Base-by-base conservation (phyloP, 2,329 filamentous ascomycete species). In the Hymenoscyphus infarciens region DNA sequence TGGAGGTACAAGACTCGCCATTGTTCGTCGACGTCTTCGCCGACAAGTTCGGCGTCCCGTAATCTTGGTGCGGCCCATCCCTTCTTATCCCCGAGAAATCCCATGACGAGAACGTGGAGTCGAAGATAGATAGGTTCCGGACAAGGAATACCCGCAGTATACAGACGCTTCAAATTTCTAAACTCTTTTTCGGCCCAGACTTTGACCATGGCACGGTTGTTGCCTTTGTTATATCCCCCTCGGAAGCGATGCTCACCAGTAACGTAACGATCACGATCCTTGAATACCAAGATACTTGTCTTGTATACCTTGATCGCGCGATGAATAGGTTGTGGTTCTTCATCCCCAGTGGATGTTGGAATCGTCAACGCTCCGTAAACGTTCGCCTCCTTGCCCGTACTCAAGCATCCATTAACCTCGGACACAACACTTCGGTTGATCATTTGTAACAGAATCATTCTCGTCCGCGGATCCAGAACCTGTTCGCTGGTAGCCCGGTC, bases 151-250 rank as follows among this genome's bases (percentile, higher is more conserved):
- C 90, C 91, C 7, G 93, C 89, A 5, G 86, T 80, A 75, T 96
- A 81, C 66, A 99, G 88, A 61, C 95, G 84, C 69, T 92, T 88
- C 72, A 99, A 77, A 77, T 99, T 99, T 52, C 95, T 86, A 80
- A 96, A 96, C 78, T 99, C 95, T 78, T 99, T 99, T 78, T 99
- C 94, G 0, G 96, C 96, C 95, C 95, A 99, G 27, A 97, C 82
- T 77, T 97, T 96, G 69, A 99, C 94, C 94, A 98, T 98, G 69
- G 94, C 92, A 57, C 93, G 86, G 79, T 92, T 97, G 78, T 92
- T 96, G 68, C 90, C 90, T 81, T 97, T 98, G 78, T 94, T 95
- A 74, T 94, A 95, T 57, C 94, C 94, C 65, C 87, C 83, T 69
- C 91, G 86, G 81, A 99, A 99, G 27, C 95, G 84, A 77, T 93